A percentile compares a stretch with the other conserved stretches of the same genome.
Conservation (phyloP, 1,139 yeast species). For the Candida labiduridarum region DNA sequence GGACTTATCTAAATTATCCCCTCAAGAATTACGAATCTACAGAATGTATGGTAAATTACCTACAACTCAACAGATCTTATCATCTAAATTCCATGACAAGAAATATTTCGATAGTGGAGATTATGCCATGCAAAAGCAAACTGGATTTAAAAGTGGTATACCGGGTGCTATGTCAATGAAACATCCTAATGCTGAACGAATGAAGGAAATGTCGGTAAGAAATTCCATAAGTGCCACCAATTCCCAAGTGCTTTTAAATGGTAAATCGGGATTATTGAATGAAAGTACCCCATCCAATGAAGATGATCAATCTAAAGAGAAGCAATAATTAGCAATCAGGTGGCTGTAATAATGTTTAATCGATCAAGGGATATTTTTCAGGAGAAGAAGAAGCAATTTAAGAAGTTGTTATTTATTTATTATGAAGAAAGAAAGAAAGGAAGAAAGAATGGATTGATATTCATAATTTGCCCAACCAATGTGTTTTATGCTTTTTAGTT, state of each 20-base stretch:
- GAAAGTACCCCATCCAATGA: constrained; percentile 41
- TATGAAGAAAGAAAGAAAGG: too few species aligned
- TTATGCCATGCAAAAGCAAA: constrained; percentile 83
- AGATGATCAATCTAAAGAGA: constrained; percentile 3
- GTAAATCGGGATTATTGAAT: constrained; percentile 49
- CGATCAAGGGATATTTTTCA: too few species aligned
- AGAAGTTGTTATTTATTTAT: too few species aligned
- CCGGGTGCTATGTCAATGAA: constrained; percentile 33
- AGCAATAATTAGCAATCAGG: neutral
- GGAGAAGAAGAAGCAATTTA: too few species aligned
- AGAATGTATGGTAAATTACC: constrained; percentile 90
- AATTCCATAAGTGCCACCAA: constrained; percentile 49
- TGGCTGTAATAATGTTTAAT: neutral
- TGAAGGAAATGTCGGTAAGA: constrained; percentile 49
- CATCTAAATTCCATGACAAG: constrained; percentile 81
- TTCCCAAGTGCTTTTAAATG: constrained; percentile 48
- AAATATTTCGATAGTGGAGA: constrained; percentile 97
- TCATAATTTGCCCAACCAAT: too few species aligned
- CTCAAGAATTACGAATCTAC: constrained; percentile 71
- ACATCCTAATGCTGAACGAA: constrained; percentile 53
- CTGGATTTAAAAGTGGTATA: constrained; percentile 18
- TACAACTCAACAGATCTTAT: constrained; percentile 76
- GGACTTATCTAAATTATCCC: constrained; percentile 60
- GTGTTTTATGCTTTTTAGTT: too few species aligned
- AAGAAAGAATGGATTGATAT: too few species aligned